Evolutionary conservation across 2,329 filamentous ascomycete species (phyloP).

Genomic region (Rhynchosporium graminicola): DNA sequence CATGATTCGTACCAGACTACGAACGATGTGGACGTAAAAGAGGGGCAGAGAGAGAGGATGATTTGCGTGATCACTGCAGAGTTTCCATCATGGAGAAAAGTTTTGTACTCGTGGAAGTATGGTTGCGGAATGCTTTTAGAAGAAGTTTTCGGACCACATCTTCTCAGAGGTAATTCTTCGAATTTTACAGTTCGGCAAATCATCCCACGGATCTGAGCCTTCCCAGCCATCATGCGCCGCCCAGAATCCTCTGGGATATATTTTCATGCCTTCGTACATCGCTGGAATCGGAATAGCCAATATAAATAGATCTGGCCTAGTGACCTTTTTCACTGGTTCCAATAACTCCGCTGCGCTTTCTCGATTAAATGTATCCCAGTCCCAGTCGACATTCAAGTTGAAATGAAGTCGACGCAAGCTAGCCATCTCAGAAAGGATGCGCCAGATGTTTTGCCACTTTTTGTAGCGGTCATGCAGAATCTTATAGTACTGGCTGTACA

Average conservation of each 20-base stretch:
- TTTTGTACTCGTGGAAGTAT: no score
- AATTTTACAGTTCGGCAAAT: slow-evolving; percentile 18
- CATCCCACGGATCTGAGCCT: slow-evolving; percentile 14
- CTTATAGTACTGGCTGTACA: no score
- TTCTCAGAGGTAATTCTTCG: not conserved
- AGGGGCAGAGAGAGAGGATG: no score
- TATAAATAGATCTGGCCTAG: slow-evolving; percentile 8
- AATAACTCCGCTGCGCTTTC: slow-evolving; percentile 13
- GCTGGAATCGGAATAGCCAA: slow-evolving; percentile 8
- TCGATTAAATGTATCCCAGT: not conserved
- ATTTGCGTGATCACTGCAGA: no score
- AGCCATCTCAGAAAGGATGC: slow-evolving; percentile 5
- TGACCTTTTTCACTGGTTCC: slow-evolving; percentile 15
- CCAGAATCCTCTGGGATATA: no score
- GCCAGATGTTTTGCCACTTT: slow-evolving; percentile 5
- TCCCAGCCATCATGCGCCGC: not conserved
- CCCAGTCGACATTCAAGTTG: not conserved
- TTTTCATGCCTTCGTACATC: not conserved
- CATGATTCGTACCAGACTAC: no score
- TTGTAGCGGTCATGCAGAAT: not conserved
- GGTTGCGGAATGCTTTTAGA: no score
- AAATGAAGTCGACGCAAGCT: not conserved
- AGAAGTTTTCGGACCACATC: no score
- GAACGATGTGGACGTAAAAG: no score
- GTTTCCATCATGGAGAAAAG: no score